Base-by-base conservation (phyloP, 768 basidiomycete genomes). In the Suillus hirtellus region DNA sequence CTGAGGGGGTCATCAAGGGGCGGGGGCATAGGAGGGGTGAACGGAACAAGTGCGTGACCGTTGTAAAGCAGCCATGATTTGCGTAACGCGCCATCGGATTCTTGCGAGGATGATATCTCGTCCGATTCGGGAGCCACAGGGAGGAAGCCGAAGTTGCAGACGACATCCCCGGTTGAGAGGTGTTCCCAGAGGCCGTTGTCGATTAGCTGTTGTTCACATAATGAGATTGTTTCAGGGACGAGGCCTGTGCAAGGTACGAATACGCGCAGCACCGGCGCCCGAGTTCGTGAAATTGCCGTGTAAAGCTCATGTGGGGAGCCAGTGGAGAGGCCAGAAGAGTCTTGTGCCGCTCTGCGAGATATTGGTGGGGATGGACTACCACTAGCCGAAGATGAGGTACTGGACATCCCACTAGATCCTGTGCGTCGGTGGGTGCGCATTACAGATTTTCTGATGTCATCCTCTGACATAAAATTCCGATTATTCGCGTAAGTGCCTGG, bases 121-220 rank as follows among this genome's bases (percentile, higher is more conserved):
- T 70, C 75, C 19, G 73, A 70, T 5, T 75, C 63, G 12, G 75
- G 65, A 0, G 70, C 70, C 0, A 82, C 76, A 1, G 89, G 89
- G 17, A 94, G 79, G 68, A 86, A 92, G 7, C 92, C 92, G 53
- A 94, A 80, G 73, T 94, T 94, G 70, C 88, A 92, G 24, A 94
- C 81, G 43, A 93, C 75, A 68, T 94, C 92, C 0, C 92, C 92
- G 0, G 81, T 82, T 1, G 88, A 90, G n/a, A 94, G 80, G 69
- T 91, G 84, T 7, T 80, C 75, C 90, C 91, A 93, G 6, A 94
- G 80, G 0, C 85, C 89, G 1, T 84, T 81, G 1, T 81, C 79
- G n/a, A 84, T 76, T 5, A 94, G 80, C 70, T 92, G 89, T 38
- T 85, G 81, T 69, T 91, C 88, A 71, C 90, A 93, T 12, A 78